phyloP scores from a whole-genome alignment of 805 yeast species.

The Grigorovia yakushimaensis region DNA sequence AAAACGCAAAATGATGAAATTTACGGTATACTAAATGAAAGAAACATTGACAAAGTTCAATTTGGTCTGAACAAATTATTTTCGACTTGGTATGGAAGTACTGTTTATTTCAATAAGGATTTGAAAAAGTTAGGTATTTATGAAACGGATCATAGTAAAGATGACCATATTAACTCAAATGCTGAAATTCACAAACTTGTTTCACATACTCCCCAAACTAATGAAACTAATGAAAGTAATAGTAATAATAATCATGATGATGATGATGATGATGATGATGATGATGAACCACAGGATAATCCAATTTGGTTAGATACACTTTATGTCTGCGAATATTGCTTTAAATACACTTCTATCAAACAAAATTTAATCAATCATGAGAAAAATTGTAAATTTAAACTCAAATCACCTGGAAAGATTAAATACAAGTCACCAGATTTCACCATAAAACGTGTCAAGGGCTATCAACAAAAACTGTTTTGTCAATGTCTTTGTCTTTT shows the following conservation, averaged over 20 bases:
- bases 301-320: conserved; percentile 49
- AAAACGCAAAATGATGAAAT: conserved; percentile 6
- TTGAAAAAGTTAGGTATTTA: conserved; percentile 7
- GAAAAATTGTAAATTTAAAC: conserved; percentile 34
- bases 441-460: conserved; percentile 59
- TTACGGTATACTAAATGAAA: conserved; percentile 51
- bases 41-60: conserved; percentile 56
- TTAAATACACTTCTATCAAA: conserved; percentile 56
- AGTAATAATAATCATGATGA: no score
- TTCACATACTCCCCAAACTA: no score
- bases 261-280: no score
- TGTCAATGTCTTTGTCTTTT: conserved; percentile 78
- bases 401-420: conserved; percentile 52
- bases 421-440: conserved; percentile 52
- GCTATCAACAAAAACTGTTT: conserved; percentile 51
- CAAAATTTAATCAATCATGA: conserved; percentile 43
- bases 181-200: no score
- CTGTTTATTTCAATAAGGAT: conserved; percentile 53
- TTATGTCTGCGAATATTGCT: conserved; percentile 72
- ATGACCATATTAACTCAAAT: not conserved
- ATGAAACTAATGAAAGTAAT: no score
- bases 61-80: conserved; percentile 56
- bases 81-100: conserved; percentile 82
- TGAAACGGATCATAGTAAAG: conserved; percentile 3
- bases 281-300: conserved; percentile 1